Evolutionary conservation across 2,329 filamentous ascomycete species (phyloP).

Genomic region (Paraphaeosphaeria sporulosa): DNA sequence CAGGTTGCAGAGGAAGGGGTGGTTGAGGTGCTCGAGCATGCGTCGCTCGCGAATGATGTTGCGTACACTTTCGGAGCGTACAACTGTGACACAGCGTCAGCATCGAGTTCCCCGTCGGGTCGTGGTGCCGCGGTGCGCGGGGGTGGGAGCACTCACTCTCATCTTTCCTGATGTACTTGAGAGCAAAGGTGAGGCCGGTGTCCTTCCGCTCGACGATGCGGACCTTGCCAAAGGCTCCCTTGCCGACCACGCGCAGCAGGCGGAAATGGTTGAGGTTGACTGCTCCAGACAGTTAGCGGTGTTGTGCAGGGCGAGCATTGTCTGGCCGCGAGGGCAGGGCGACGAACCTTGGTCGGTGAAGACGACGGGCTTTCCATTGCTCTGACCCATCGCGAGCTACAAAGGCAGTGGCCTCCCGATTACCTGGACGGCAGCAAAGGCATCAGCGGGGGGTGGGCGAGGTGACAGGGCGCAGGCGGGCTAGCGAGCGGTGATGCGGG

Average conservation of each 20-base stretch:
- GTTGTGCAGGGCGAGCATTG: conserved; percentile 5
- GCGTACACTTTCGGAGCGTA: conserved; percentile 95
- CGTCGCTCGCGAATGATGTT: conserved; percentile 97
- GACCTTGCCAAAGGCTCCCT: conserved; percentile 98
- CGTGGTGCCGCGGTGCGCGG: background rate
- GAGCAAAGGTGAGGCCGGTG: conserved; percentile 88
- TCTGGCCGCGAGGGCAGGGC: conserved; percentile 2
- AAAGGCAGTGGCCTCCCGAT: conserved; percentile 33
- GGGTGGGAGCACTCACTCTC: conserved; percentile 70
- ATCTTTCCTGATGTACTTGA: conserved; percentile 99
- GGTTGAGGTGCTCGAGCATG: conserved; percentile 98
- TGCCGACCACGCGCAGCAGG: conserved; percentile 91
- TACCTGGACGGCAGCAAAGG: conserved; percentile 4
- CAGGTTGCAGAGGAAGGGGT: conserved; percentile 97
- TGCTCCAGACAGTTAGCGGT: conserved; percentile 50
- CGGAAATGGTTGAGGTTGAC: conserved; percentile 98
- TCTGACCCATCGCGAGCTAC: conserved; percentile 79
- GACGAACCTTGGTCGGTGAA: conserved; percentile 87
- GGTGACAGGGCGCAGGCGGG: conserved; percentile 16
- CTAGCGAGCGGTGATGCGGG: conserved; percentile 16
- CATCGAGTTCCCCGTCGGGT: conserved; percentile 23
- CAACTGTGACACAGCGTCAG: conserved; percentile 67
- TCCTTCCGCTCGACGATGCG: conserved; percentile 98
- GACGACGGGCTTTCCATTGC: conserved; percentile 90
- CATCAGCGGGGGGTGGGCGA: conserved; percentile 19